phyloP scores from a whole-genome alignment of 108 stramenopile genomes.

The Fistulifera solaris region DNA sequence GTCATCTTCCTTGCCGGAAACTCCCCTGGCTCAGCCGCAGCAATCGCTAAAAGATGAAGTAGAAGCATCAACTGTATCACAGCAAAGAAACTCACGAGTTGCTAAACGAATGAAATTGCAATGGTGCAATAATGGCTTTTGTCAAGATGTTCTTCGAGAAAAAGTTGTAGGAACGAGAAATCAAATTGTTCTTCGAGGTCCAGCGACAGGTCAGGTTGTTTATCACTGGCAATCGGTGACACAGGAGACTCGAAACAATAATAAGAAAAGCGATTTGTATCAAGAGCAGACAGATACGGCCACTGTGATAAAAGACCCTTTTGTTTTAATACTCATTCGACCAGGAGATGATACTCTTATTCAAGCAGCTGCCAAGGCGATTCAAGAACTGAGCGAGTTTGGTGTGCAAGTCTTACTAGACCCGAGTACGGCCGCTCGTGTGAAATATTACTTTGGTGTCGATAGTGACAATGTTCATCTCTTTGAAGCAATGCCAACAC shows the following conservation, averaged over 20 bases:
- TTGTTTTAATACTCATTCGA: constrained; percentile 62
- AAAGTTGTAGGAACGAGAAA: constrained; percentile 65
- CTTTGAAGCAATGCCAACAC: constrained; percentile 52
- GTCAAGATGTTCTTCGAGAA: constrained; percentile 53
- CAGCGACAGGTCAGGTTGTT: constrained; percentile 77
- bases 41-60: no score
- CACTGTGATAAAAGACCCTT: constrained; percentile 8
- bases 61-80: no score
- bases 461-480: constrained; percentile 40
- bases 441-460: constrained; percentile 42
- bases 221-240: constrained; percentile 44
- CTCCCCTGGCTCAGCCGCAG: no score
- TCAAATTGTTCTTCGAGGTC: constrained; percentile 60
- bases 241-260: constrained; percentile 7
- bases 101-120: no score
- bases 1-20: no score
- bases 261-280: neutral
- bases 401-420: constrained; percentile 51
- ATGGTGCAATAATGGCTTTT: constrained; percentile 51
- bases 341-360: constrained; percentile 51
- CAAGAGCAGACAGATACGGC: constrained; percentile 1
- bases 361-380: constrained; percentile 42
- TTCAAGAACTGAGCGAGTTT: constrained; percentile 33
- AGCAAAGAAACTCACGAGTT: no score
- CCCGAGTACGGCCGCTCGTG: constrained; percentile 42